A percentile compares a stretch with the other conserved stretches of the same genome.
These are phyloP conservation scores for Ceratobasidium sp. DNA, from an alignment of 1,284 basidiomycete species.

Conservation along the genomic window DNA sequence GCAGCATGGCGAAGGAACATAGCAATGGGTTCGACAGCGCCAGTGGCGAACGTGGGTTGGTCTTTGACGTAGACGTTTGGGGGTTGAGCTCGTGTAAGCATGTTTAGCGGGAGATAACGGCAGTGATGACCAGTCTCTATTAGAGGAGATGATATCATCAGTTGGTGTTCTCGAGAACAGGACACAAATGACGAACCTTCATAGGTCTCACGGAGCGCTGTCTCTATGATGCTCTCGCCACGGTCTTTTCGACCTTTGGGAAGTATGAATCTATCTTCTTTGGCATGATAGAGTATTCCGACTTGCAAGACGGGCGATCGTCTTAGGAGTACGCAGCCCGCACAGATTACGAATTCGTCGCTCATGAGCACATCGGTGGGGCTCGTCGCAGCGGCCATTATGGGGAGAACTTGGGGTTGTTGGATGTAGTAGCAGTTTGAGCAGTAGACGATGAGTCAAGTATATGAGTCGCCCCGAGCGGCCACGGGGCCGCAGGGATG, in stretches of 20 bases:
- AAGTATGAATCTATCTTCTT: constrained; percentile 56
- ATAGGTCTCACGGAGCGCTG: constrained; percentile 63
- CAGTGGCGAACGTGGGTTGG: constrained; percentile 26
- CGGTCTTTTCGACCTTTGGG: constrained; percentile 67
- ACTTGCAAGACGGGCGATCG: constrained; percentile 37
- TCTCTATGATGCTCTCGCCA: constrained; percentile 57
- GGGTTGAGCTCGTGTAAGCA: constrained; percentile 46
- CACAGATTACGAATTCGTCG: constrained; percentile 42
- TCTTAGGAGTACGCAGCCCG: constrained; percentile 43
- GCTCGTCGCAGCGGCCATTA: constrained; percentile 21
- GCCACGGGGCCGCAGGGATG: constrained; percentile 35
- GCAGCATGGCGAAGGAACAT: constrained; percentile 29
- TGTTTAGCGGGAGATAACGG: constrained; percentile 53
- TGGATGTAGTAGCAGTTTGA: not conserved
- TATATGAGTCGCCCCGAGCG: constrained; percentile 32
- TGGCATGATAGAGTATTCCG: constrained; percentile 44
- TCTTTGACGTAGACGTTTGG: constrained; percentile 40
- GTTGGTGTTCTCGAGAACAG: not conserved
- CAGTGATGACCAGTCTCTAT: constrained; percentile 64
- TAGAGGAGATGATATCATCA: not conserved
- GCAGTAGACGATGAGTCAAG: not conserved
- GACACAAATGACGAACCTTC: constrained; percentile 48
- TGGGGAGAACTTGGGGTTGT: not conserved
- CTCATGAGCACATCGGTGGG: constrained; percentile 36
- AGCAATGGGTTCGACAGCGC: constrained; percentile 31